These are phyloP conservation scores for Eruca vesicaria DNA, from an alignment of 441 rosid genomes.

Conservation along the genomic window DNA sequence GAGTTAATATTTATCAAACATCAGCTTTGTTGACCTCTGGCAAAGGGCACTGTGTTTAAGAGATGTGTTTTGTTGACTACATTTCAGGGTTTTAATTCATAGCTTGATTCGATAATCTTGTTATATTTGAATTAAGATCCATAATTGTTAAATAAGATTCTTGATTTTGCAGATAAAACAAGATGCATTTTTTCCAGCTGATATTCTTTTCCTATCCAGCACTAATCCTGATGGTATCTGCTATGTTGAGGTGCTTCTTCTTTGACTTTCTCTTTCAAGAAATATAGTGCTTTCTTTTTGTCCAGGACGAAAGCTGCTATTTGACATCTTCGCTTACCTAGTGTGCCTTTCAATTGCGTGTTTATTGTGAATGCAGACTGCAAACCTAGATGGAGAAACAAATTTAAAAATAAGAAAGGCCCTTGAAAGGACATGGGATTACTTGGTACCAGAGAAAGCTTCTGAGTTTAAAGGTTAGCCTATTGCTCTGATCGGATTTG, in stretches of 20 bases:
- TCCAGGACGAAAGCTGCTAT: constrained; percentile 20
- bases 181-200: constrained; percentile 97
- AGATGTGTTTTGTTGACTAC: not conserved
- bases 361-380: constrained; percentile 62
- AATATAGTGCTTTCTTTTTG: constrained; percentile 21
- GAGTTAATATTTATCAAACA: not conserved
- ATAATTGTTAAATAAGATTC: constrained; percentile 3
- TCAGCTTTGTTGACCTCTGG: constrained; percentile 1
- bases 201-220: constrained; percentile 86
- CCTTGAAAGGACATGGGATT: constrained; percentile 99
- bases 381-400: constrained; percentile 99
- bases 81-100: not conserved
- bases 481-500: not conserved
- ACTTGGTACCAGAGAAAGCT: constrained; percentile 79
- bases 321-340: constrained; percentile 7
- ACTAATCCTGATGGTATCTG: constrained; percentile 96
- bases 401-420: constrained; percentile 98
- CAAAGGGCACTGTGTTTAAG: not conserved
- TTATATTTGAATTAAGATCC: not conserved
- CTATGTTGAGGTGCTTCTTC: constrained; percentile 77
- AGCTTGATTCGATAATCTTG: not conserved
- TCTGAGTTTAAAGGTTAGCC: constrained; percentile 82
- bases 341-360: not conserved
- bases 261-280: constrained; percentile 56
- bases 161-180: constrained; percentile 73